Evolutionary conservation across 805 yeast species (phyloP), one percentile per base, ranked within the genome.

Genomic region (Myxozyma neglecta): DNA sequence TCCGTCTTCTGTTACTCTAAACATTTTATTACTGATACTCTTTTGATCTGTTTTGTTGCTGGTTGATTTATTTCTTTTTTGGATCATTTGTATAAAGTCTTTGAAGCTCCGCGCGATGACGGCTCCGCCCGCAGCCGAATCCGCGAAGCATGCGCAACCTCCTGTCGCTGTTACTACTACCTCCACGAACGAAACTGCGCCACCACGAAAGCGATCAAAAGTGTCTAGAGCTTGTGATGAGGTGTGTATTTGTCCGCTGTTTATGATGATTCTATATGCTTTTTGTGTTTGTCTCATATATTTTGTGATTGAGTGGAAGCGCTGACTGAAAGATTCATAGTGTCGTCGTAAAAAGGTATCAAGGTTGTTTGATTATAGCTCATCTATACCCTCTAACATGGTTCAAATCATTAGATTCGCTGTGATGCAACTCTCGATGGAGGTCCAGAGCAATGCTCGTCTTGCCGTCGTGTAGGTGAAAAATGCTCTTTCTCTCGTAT

Each of bases 161-260:
- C 44, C 43, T 10, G 11, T 34, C 10, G 36, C n/a, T n/a, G n/a
- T n/a, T n/a, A n/a, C n/a, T n/a, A n/a, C n/a, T n/a, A n/a, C 43
- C 44, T 42, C 35, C 16, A 24, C 44, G 18, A 44, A 32, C 39
- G 34, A 16, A n/a, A 8, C 34, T 6, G 13, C 60, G 5, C 53
- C n/a, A 20, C 75, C 75, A 13, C 74, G 85, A 35, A 83, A 82
- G 68, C 70, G 86, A 37, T 77, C 84, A 39, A 83, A 83, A 68
- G 84, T 83, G 0, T 81, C 85, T 8, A 70, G 86, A 29, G 86
- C 86, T 32, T 83, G 86, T 69, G 86, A 83, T 68, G 79, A 81
- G 68, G 73, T 71, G 45, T 54, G 73, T 51, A 3, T 32, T 6
- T 5, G 7, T 10, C 9, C 10, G 8, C 24, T 64, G 20, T 1